Percentiles rank a stretch among this genome's conserved stretches.
phyloP scores from a whole-genome alignment of 257 asterid species.

The Pogostemon cablin region DNA sequence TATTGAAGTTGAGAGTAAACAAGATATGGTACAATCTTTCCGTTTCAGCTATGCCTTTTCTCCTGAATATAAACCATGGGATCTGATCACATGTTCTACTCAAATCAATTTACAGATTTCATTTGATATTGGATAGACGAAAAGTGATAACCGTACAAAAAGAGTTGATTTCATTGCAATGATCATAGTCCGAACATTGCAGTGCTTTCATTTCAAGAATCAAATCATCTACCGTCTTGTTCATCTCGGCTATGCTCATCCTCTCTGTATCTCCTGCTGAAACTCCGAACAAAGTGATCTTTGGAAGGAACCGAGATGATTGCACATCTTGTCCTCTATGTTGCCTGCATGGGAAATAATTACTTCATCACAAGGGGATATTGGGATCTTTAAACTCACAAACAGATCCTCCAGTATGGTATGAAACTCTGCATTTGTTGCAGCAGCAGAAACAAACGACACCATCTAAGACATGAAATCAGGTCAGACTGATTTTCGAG shows the following conservation, averaged over 20 bases:
- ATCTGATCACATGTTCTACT: conserved; percentile 23
- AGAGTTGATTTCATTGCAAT: conserved; percentile 23
- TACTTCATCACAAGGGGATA: conserved; percentile 16
- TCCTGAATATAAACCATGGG: conserved; percentile 29
- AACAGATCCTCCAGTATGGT: not conserved
- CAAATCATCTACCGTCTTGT: conserved; percentile 80
- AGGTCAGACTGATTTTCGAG: no score
- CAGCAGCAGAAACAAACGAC: no score
- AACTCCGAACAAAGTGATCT: conserved; percentile 90
- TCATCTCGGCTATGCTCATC: conserved; percentile 69
- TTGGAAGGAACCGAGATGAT: conserved; percentile 69
- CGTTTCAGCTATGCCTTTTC: conserved; percentile 26
- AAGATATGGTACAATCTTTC: not conserved
- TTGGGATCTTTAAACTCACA: conserved; percentile 15
- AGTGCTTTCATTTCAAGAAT: conserved; percentile 51
- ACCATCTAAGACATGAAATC: no score
- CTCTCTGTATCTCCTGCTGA: conserved; percentile 70
- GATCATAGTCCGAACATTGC: conserved; percentile 51
- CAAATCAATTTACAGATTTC: conserved; percentile 37
- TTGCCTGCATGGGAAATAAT: conserved; percentile 30
- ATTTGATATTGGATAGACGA: conserved; percentile 5
- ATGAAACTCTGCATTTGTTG: not conserved
- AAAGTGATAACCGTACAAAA: not conserved
- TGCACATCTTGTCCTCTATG: conserved; percentile 41
- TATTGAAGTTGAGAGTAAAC: no score